These are phyloP conservation scores for Hyaloscypha finlandica DNA, from an alignment of 495 filamentous ascomycete genomes.

Conservation along the genomic window DNA sequence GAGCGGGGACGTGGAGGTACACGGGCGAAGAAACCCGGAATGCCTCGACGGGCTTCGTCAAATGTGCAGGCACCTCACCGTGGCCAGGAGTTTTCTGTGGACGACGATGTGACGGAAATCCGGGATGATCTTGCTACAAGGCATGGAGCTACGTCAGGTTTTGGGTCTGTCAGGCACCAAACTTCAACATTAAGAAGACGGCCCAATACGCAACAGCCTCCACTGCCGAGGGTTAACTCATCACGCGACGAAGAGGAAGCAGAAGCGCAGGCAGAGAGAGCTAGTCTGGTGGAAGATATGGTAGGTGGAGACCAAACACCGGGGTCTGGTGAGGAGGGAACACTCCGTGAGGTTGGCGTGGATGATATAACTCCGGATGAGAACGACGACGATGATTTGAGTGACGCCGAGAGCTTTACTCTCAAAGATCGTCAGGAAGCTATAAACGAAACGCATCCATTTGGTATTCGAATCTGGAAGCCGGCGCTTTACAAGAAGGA, in stretches of 20 bases:
- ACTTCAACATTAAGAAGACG: constrained; percentile 75
- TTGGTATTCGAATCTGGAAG: constrained; percentile 99
- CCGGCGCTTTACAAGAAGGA: constrained; percentile 97
- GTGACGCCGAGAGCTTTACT: constrained; percentile 82
- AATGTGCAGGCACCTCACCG: constrained; percentile 72
- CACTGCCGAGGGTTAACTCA: constrained; percentile 60
- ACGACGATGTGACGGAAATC: constrained; percentile 86
- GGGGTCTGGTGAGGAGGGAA: constrained; percentile 33
- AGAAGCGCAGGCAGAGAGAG: constrained; percentile 38
- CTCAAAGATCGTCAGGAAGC: constrained; percentile 94
- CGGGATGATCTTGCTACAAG: constrained; percentile 53
- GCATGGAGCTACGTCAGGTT: constrained; percentile 34
- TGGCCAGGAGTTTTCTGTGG: constrained; percentile 88
- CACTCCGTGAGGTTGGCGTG: constrained; percentile 35
- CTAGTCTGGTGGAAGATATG: constrained; percentile 17
- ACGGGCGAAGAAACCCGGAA: constrained; percentile 68
- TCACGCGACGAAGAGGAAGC: constrained; percentile 38
- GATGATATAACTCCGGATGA: constrained; percentile 35
- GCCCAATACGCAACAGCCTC: constrained; percentile 55
- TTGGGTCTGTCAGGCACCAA: constrained; percentile 44
- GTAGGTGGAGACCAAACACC: constrained; percentile 30
- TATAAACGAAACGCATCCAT: constrained; percentile 98
- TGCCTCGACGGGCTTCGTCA: constrained; percentile 73
- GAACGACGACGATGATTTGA: constrained; percentile 58
- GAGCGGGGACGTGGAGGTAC: constrained; percentile 52